Percentiles rank a stretch among this genome's conserved stretches.
Conservation (phyloP, 1,284 basidiomycete genomes). For the Rhodofomes roseus region DNA sequence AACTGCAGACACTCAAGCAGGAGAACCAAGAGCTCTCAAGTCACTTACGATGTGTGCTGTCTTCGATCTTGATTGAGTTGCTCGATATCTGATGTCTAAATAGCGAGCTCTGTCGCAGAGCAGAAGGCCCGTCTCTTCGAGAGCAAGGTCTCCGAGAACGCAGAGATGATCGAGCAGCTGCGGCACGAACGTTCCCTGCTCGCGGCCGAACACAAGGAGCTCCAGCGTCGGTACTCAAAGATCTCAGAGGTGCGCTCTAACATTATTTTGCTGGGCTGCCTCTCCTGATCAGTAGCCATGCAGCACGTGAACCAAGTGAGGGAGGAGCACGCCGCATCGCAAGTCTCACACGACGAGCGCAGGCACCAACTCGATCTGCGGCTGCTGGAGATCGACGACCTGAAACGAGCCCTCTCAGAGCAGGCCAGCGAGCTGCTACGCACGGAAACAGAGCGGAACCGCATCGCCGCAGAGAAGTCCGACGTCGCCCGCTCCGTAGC, state of each 20-base stretch:
- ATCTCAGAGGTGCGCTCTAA: constrained; percentile 52
- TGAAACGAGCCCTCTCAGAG: constrained; percentile 56
- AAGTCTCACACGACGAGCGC: constrained; percentile 66
- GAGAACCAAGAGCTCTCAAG: constrained; percentile 66
- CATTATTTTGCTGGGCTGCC: not conserved
- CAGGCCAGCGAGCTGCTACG: constrained; percentile 64
- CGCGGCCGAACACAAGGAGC: constrained; percentile 60
- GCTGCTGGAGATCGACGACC: constrained; percentile 68
- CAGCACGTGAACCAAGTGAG: constrained; percentile 61
- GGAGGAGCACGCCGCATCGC: constrained; percentile 53
- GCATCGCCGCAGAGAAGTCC: constrained; percentile 57
- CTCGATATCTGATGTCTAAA: not conserved
- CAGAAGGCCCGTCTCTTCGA: constrained; percentile 68
- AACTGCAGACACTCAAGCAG: constrained; percentile 63
- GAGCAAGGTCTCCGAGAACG: constrained; percentile 60
- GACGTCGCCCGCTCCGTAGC: constrained; percentile 61
- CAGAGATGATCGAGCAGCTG: constrained; percentile 63
- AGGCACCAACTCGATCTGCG: constrained; percentile 70
- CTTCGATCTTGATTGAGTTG: constrained; percentile 4
- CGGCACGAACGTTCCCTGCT: constrained; percentile 70
- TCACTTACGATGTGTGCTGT: constrained; percentile 56
- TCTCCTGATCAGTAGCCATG: constrained; percentile 1
- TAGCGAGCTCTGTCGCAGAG: constrained; percentile 60
- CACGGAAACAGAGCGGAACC: constrained; percentile 55
- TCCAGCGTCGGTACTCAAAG: constrained; percentile 62